Evolutionary conservation across 352 stramenopile genomes (phyloP), one percentile per base, ranked within the genome.

Genomic region (Phytophthora brassicae): DNA sequence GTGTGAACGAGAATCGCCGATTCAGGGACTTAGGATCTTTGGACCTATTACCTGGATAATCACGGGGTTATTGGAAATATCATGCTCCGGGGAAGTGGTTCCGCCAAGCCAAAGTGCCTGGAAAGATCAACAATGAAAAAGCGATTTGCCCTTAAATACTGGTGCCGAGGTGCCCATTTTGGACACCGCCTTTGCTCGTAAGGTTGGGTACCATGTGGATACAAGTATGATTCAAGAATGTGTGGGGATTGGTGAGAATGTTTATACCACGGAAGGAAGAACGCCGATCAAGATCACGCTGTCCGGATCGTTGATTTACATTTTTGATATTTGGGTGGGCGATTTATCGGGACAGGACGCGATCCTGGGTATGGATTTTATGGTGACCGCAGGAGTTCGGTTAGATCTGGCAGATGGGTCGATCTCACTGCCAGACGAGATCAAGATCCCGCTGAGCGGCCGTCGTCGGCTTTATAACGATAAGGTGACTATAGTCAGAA

Each of bases 131-230:
- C 36, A 57, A 74, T 41, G 19, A 35, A 12, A 22, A 47, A 11
- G 61, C 65, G 3, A 50, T 46, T 22, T 72, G 17, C 38, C 75
- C 11, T 43, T 72, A n/a, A 61, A 78, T 23, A 68, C 61, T 16
- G 50, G 55, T 20, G 56, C 49, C 50, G 55, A 70, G 39, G 53
- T 65, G 48, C 65, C 49, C 8, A 65, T 70, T 6, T 2, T 70
- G 9, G 50, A 65, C 38, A 58, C 47, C 29, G 28, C 62, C 49
- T 59, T 70, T 61, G 53, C 60, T 59, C 60, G 53, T 59, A 53
- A 60, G 48, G 48, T 48, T 28, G 41, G 61, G 7, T 60, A 44
- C 62, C 6, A 48, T 11, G 45, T 68, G 16, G 53, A 56, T 54
- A 56, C 20, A 19, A 41, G 17, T 20, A 33, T 24, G 19, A 64